A percentile compares a stretch with the other conserved stretches of the same genome.
Evolutionary conservation across 2,329 filamentous ascomycete species (phyloP).

Genomic region (Bisporella sp.): DNA sequence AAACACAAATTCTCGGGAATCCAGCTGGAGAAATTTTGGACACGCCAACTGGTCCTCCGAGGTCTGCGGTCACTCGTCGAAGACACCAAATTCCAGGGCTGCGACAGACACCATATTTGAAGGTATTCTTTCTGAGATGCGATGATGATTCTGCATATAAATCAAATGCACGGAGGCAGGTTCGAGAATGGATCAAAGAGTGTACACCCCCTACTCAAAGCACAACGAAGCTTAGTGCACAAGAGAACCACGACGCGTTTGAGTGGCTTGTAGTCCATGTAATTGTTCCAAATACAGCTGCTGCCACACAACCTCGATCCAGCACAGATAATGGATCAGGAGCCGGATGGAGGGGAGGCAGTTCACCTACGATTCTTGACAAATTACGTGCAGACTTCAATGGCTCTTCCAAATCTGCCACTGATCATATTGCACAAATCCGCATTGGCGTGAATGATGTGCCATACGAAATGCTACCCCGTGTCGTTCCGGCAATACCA

Average conservation of each 20-base stretch:
- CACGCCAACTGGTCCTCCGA: conserved; percentile 13
- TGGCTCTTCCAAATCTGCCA: conserved; percentile 58
- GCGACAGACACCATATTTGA: conserved; percentile 88
- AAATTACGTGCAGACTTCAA: conserved; percentile 91
- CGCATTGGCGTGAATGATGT: conserved; percentile 67
- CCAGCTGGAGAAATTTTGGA: conserved; percentile 18
- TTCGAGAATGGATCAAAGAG: conserved; percentile 87
- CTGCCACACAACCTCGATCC: conserved; percentile 68
- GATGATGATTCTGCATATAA: conserved; percentile 97
- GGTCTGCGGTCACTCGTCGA: conserved; percentile 44
- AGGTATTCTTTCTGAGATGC: conserved; percentile 81
- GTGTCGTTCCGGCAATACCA: conserved; percentile 56
- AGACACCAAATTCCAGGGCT: conserved; percentile 94
- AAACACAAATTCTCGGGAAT: conserved; percentile 46
- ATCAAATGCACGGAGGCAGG: conserved; percentile 63
- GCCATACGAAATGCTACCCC: conserved; percentile 56
- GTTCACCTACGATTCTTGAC: conserved; percentile 78
- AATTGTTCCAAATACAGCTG: conserved; percentile 77
- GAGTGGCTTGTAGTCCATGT: conserved; percentile 95
- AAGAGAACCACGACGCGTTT: conserved; percentile 92
- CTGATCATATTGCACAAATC: conserved; percentile 80
- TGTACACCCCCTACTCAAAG: conserved; percentile 55
- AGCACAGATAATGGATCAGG: conserved; percentile 42
- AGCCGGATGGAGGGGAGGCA: conserved; percentile 62
- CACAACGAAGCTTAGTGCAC: conserved; percentile 50